phyloP scores from a whole-genome alignment of 2,329 filamentous ascomycete species.

The Hortaea werneckii region DNA sequence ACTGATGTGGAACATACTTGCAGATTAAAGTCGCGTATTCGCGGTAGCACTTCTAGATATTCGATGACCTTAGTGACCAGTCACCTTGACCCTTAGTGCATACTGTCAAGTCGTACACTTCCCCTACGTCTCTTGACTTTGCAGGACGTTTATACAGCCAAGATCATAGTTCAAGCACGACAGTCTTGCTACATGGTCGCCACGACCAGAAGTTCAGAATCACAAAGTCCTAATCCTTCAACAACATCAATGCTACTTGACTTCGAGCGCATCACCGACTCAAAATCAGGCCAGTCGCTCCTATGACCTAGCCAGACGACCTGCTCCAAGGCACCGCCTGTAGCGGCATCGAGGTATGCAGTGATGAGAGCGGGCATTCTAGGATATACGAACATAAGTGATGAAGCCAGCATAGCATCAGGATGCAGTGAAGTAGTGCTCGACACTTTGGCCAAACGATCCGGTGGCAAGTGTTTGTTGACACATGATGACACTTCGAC shows the following conservation, averaged over 20 bases:
- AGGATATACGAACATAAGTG: slow-evolving; percentile 47
- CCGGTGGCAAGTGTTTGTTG: slow-evolving; percentile 36
- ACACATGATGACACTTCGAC: slow-evolving; percentile 39
- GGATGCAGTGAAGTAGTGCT: slow-evolving; percentile 36
- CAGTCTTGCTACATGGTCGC: background rate
- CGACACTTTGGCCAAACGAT: slow-evolving; percentile 33
- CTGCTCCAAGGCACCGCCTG: slow-evolving; percentile 20
- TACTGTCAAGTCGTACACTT: too few relatives aligned
- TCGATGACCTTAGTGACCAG: too few relatives aligned
- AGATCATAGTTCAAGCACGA: too few relatives aligned
- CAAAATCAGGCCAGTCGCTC: slow-evolving; percentile 30
- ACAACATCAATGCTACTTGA: slow-evolving; percentile 8
- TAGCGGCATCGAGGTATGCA: slow-evolving; percentile 33
- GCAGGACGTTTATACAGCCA: too few relatives aligned
- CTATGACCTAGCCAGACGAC: slow-evolving; percentile 36
- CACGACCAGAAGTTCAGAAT: slow-evolving; percentile 14
- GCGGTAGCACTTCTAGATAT: too few relatives aligned
- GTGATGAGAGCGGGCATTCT: slow-evolving; percentile 36
- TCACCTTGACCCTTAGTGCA: too few relatives aligned
- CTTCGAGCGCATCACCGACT: slow-evolving; percentile 5
- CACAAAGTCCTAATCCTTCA: slow-evolving; percentile 6
- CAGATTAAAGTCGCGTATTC: too few relatives aligned
- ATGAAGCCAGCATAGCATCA: slow-evolving; percentile 31
- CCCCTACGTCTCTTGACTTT: too few relatives aligned
- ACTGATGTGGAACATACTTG: too few relatives aligned